Evolutionary conservation across 2,329 filamentous ascomycete genomes (phyloP), one percentile per base, ranked within the genome.

Genomic region (Alternaria atra): DNA sequence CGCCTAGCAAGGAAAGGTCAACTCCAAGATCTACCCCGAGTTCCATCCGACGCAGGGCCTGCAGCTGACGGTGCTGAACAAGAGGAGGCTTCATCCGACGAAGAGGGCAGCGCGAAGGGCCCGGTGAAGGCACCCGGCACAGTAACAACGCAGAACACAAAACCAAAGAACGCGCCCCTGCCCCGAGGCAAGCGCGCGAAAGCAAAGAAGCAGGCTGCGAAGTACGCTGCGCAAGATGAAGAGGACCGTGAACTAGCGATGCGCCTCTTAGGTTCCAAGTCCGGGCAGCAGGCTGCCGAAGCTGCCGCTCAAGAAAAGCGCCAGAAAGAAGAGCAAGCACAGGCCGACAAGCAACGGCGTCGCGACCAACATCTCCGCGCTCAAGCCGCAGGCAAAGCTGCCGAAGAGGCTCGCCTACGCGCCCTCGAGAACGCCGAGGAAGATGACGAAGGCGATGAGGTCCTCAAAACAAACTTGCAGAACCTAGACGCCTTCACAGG

Each of bases 141-240:
- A 67, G 73, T 73, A 2, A 69, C 69, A 17, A 70, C 73, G 2
- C 66, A 74, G 61, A 64, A 65, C 23, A 72, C 72, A 3, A 77
- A 75, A 50, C 64, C 67, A 25, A 69, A 64, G 58, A 69, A 73
- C 69, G 65, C 61, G 0, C 73, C 78, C 1, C 68, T 79, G 1
- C 79, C 84, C 13, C 89, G 94, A 58, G 93, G 93, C 30, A 93
- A 96, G 77, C 89, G 87, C 59, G 86, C 86, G 61, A 97, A 97
- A 76, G 89, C 90, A 43, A 97, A 96, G 83, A 97, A 95, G 78
- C 89, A 92, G 2, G 92, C 92, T 4, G 83, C 87, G 60, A 97
- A 97, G 77, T 99, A 99, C 80, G 94, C 91, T 46, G 84, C 96
- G 70, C 95, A 98, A 83, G 94, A 98, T 70, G 93, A 97, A 56